Percentiles rank a stretch among this genome's conserved stretches.
Evolutionary conservation across 2,329 filamentous ascomycete genomes (phyloP).

Genomic region (Pseudocercospora crystallina): DNA sequence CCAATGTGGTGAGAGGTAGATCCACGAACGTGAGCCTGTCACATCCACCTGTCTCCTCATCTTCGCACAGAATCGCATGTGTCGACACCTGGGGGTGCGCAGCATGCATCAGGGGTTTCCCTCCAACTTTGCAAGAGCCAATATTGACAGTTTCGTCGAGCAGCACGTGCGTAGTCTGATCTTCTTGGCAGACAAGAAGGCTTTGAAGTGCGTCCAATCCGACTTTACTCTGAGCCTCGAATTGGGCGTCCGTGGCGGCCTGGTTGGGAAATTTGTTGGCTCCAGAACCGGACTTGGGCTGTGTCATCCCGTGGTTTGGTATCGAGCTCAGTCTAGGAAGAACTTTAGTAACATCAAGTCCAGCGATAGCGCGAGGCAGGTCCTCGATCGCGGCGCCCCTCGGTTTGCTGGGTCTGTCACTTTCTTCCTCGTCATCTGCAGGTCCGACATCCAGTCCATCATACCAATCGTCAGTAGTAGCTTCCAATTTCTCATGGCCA

Average conservation of each 20-base stretch:
- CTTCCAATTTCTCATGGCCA: background rate
- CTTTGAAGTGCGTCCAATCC: conserved; percentile 20
- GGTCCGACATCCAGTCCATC: conserved; percentile 19
- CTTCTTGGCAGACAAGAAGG: conserved; percentile 23
- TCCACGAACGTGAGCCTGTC: conserved; percentile 22
- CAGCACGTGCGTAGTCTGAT: conserved; percentile 26
- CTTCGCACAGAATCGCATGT: conserved; percentile 62
- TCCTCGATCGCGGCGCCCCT: conserved; percentile 11
- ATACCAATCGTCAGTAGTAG: conserved; percentile 29
- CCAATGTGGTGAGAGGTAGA: conserved; percentile 29
- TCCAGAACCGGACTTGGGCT: conserved; percentile 23
- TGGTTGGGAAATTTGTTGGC: conserved; percentile 30
- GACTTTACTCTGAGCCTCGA: conserved; percentile 20
- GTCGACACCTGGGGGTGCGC: conserved; percentile 74
- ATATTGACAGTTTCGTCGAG: conserved; percentile 34
- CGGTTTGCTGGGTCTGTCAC: background rate
- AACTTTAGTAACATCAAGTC: conserved; percentile 73
- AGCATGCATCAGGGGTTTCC: conserved; percentile 52
- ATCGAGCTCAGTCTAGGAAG: conserved; percentile 64
- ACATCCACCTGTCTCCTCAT: conserved; percentile 5
- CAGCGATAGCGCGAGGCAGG: conserved; percentile 70
- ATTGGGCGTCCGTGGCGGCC: conserved; percentile 27
- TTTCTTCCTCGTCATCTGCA: conserved; percentile 42
- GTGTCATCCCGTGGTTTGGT: conserved; percentile 51
- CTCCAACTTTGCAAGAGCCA: conserved; percentile 22